Conservation (phyloP, 257 asterid genomes). For the Solanum verrucosum region DNA sequence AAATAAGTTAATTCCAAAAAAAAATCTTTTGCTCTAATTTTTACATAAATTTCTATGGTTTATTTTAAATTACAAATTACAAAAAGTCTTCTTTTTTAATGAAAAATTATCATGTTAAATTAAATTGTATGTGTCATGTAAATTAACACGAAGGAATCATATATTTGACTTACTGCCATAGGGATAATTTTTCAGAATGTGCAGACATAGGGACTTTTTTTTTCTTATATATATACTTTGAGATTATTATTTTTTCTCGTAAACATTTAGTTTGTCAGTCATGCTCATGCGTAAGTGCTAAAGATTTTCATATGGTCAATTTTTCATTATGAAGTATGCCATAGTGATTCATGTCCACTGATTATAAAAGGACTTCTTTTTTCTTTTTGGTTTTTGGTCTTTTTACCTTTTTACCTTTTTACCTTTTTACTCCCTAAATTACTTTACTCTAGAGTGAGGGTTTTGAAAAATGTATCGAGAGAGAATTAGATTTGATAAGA, state of each 20-base stretch:
- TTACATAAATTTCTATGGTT: too few species aligned
- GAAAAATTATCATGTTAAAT: too few species aligned
- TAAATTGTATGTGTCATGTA: accelerated
- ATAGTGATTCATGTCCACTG: not conserved
- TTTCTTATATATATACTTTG: too few species aligned
- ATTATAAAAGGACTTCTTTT: not conserved
- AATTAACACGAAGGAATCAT: too few species aligned
- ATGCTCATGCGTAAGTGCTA: not conserved
- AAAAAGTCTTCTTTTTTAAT: accelerated
- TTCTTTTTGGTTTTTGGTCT: not conserved
- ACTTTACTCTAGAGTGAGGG: not conserved
- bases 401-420: too few species aligned
- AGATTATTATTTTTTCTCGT: not conserved
- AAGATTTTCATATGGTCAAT: not conserved
- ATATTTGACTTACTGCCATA: not conserved
- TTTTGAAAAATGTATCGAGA: not conserved
- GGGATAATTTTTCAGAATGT: not conserved
- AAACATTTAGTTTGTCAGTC: not conserved
- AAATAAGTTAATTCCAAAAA: not conserved
- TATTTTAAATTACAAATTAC: too few species aligned
- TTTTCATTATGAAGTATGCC: not conserved
- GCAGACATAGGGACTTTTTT: not conserved
- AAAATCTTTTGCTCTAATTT: not conserved
- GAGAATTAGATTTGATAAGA: not conserved
- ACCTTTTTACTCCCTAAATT: not conserved